Evolutionary conservation across 129 eudicot genomes (phyloP).

Genomic region (carrot (Daucus carota)): DNA sequence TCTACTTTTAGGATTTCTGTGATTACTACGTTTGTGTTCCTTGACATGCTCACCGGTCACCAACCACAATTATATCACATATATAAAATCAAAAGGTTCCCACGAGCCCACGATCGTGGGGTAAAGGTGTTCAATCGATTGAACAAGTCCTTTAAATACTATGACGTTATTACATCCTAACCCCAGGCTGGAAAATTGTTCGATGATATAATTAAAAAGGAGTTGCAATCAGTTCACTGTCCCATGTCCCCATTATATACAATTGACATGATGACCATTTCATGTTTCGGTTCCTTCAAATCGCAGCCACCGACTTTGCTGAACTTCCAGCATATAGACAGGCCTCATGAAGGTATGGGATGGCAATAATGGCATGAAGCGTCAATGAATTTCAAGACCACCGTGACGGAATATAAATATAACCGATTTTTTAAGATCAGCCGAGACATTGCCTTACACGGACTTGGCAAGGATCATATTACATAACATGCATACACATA

Average conservation of each 20-base stretch:
- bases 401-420: too few relatives aligned
- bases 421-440: too few relatives aligned
- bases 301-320: background rate
- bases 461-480: too few relatives aligned
- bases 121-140: background rate
- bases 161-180: background rate
- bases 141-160: background rate
- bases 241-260: background rate
- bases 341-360: background rate
- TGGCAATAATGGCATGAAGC: background rate
- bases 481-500: too few relatives aligned
- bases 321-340: background rate
- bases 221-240: background rate
- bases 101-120: background rate
- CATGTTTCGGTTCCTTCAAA: background rate
- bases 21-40: background rate
- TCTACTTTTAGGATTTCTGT: background rate
- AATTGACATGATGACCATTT: background rate
- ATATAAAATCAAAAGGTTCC: background rate
- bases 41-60: too few relatives aligned
- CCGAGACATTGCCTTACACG: too few relatives aligned
- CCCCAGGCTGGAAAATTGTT: slow-evolving; percentile 1
- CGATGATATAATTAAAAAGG: background rate
- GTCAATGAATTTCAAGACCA: too few relatives aligned
- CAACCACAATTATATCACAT: too few relatives aligned